A percentile compares a stretch with the other conserved stretches of the same genome.
Conservation (phyloP, 2,329 filamentous ascomycete species). For the Fusarium falciforme region DNA sequence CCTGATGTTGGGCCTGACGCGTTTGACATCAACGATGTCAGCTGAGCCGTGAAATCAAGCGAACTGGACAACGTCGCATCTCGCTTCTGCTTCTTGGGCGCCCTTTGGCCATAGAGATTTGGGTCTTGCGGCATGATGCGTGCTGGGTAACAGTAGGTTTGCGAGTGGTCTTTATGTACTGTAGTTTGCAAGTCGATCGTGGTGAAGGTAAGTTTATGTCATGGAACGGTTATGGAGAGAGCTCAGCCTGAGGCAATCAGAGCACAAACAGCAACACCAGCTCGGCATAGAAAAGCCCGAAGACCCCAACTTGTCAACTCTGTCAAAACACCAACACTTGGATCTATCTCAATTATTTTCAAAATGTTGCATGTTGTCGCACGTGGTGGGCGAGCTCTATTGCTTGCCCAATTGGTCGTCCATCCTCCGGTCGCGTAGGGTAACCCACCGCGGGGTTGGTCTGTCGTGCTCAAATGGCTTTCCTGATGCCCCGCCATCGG, state of each 20-base stretch:
- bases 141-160: background rate
- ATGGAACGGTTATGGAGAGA: background rate
- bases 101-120: constrained; percentile 80
- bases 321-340: background rate
- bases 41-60: constrained; percentile 88
- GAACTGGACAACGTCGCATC: constrained; percentile 78
- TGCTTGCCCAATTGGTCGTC: constrained; percentile 27
- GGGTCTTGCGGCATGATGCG: constrained; percentile 71
- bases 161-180: background rate
- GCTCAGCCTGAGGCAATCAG: constrained; percentile 43
- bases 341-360: background rate
- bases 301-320: too few species aligned
- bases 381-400: constrained; percentile 21
- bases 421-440: constrained; percentile 34
- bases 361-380: background rate
- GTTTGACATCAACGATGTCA: constrained; percentile 81
- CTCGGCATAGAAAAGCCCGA: background rate
- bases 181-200: background rate
- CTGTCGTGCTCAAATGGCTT: constrained; percentile 34
- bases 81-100: constrained; percentile 75
- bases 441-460: constrained; percentile 43
- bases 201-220: background rate
- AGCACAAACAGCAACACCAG: background rate
- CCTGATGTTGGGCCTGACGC: constrained; percentile 55
- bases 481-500: constrained; percentile 51